These are phyloP conservation scores for Malassezia japonica DNA, from an alignment of 1,284 basidiomycete species.

Conservation along the genomic window DNA sequence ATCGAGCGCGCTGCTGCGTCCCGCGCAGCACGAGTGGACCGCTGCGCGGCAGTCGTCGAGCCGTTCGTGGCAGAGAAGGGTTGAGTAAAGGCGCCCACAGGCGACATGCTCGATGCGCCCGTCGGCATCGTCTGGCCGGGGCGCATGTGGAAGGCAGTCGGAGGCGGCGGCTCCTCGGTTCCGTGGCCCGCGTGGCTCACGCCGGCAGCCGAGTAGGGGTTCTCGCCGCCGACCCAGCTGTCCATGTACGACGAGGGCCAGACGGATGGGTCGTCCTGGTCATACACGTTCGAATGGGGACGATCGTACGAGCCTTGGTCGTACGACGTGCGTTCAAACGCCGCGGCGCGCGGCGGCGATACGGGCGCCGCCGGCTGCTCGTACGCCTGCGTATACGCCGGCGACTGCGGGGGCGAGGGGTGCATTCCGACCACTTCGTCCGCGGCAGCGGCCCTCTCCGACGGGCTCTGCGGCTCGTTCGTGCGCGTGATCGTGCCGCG, in stretches of 20 bases:
- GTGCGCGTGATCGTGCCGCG: not conserved
- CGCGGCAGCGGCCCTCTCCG: not conserved
- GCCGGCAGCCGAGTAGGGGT: slow-evolving; percentile 14
- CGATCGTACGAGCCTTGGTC: not conserved
- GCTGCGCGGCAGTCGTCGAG: not conserved
- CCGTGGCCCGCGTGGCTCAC: slow-evolving; percentile 8
- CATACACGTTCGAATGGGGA: not conserved
- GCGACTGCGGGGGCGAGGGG: not conserved
- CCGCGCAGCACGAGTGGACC: not conserved
- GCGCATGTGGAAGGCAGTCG: slow-evolving; percentile 15
- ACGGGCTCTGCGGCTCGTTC: not conserved
- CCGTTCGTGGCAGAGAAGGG: not conserved
- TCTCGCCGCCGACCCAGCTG: slow-evolving; percentile 8
- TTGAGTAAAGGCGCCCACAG: slow-evolving; percentile 14
- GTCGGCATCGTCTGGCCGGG: slow-evolving; percentile 5
- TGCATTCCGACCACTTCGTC: not conserved
- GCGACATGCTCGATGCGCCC: not conserved
- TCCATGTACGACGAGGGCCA: slow-evolving; percentile 6
- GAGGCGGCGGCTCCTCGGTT: slow-evolving; percentile 10
- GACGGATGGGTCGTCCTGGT: not conserved
- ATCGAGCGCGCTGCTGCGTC: not conserved
- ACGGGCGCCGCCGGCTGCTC: not conserved
- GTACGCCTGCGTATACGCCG: not conserved
- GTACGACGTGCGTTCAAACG: no score
- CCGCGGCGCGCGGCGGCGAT: no score